These are phyloP conservation scores for Rhizopogon vesiculosus DNA, from an alignment of 768 basidiomycete species.

Conservation along the genomic window DNA sequence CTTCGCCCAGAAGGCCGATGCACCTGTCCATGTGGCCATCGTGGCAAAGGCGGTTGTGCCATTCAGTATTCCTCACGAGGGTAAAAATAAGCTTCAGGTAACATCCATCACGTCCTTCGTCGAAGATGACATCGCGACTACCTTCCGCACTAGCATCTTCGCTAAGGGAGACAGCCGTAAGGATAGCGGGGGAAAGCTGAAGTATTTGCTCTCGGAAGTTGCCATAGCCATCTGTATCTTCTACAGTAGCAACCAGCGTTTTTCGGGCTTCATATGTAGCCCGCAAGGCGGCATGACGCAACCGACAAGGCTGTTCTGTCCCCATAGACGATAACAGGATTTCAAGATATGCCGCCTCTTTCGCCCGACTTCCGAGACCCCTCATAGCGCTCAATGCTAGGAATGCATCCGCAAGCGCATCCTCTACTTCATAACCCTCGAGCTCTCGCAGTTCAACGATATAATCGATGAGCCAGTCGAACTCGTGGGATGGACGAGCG, in stretches of 20 bases:
- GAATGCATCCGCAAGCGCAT: slow-evolving; percentile 6
- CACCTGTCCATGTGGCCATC: neutral
- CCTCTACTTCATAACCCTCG: slow-evolving; percentile 1
- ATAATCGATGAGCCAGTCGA: slow-evolving; percentile 6
- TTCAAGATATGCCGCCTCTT: neutral
- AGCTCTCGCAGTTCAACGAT: neutral
- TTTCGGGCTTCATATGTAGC: neutral
- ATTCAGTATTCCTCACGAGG: neutral
- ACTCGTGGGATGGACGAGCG: neutral
- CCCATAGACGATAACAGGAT: slow-evolving; percentile 3
- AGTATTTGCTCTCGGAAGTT: neutral
- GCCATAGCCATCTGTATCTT: neutral
- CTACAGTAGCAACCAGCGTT: neutral
- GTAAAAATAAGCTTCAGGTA: neutral
- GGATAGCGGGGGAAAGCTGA: neutral
- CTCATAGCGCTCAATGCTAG: slow-evolving; percentile 2
- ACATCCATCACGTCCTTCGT: neutral
- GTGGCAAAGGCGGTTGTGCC: neutral
- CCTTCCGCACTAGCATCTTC: neutral
- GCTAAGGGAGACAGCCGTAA: neutral
- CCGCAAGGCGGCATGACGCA: slow-evolving; percentile 5
- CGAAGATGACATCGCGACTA: neutral
- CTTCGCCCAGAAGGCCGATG: neutral
- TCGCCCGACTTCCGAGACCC: neutral
- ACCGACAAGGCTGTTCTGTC: slow-evolving; percentile 2